These are phyloP conservation scores for Dipteronia dyeriana DNA, from an alignment of 345 rosid genomes.

Conservation along the genomic window DNA sequence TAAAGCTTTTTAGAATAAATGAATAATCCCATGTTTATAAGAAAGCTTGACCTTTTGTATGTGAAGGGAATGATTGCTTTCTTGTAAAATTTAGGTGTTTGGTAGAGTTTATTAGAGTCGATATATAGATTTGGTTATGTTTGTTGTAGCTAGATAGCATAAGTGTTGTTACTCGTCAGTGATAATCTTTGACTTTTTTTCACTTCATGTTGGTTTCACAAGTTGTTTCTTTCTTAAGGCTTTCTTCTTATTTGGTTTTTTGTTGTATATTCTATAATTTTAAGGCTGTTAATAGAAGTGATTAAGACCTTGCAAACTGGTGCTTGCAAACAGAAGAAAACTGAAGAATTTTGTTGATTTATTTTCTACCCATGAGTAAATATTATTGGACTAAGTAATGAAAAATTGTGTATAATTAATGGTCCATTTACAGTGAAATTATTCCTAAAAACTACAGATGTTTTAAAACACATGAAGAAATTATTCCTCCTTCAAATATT, in stretches of 20 bases:
- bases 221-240: not conserved
- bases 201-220: too few relatives aligned
- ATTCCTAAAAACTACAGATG: too few relatives aligned
- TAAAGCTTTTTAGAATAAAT: not conserved
- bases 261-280: too few relatives aligned
- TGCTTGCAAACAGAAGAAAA: not conserved
- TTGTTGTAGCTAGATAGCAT: not conserved
- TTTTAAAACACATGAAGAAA: too few relatives aligned
- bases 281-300: not conserved
- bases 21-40: not conserved
- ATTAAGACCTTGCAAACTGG: not conserved
- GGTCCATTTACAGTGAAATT: too few relatives aligned
- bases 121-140: not conserved
- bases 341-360: not conserved
- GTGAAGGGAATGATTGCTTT: constrained; percentile 26
- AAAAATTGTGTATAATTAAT: too few relatives aligned
- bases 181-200: not conserved
- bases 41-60: constrained; percentile 21
- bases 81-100: not conserved
- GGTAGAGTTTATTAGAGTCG: not conserved
- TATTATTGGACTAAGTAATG: too few relatives aligned
- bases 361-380: not conserved
- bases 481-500: too few relatives aligned
- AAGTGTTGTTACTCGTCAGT: not conserved
- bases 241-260: too few relatives aligned